Conservation (phyloP, 2,329 filamentous ascomycete genomes). For the Lecanicillium sp. region DNA sequence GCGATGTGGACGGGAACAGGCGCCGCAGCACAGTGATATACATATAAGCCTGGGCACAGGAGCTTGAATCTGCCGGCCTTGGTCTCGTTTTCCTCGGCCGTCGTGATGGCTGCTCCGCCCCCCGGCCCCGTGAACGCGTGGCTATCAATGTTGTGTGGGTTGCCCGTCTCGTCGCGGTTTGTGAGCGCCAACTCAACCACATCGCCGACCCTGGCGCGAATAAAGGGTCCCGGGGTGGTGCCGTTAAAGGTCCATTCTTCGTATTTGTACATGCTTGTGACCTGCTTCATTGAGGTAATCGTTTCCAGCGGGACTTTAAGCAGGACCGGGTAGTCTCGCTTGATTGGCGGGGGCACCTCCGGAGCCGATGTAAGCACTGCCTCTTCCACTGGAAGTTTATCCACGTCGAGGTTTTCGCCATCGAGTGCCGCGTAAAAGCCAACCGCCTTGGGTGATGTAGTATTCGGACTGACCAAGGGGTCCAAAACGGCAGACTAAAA, state of each 20-base stretch:
- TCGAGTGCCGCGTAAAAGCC: conserved; percentile 9
- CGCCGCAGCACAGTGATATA: conserved; percentile 30
- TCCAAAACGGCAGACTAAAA: neutral
- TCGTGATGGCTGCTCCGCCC: conserved; percentile 27
- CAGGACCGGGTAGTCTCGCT: conserved; percentile 25
- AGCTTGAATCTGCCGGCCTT: conserved; percentile 27
- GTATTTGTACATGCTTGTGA: conserved; percentile 30
- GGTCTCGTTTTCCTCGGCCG: conserved; percentile 26
- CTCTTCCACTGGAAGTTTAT: conserved; percentile 23
- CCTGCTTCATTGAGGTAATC: conserved; percentile 22
- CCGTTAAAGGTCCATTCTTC: conserved; percentile 31
- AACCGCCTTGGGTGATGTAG: neutral
- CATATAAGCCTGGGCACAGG: conserved; percentile 25
- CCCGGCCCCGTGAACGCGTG: conserved; percentile 29
- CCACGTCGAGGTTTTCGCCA: neutral
- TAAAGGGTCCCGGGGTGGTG: conserved; percentile 28
- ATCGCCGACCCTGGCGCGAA: conserved; percentile 29
- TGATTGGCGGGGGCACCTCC: conserved; percentile 26
- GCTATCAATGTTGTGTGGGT: conserved; percentile 31
- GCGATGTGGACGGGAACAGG: conserved; percentile 32
- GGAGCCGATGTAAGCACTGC: conserved; percentile 26
- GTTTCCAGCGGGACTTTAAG: conserved; percentile 26
- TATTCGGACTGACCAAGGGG: neutral
- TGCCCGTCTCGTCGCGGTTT: conserved; percentile 27
- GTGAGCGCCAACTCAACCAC: conserved; percentile 27